These are phyloP conservation scores for Sporothrix schenckii DNA, from an alignment of 2,329 filamentous ascomycete genomes.

Conservation along the genomic window DNA sequence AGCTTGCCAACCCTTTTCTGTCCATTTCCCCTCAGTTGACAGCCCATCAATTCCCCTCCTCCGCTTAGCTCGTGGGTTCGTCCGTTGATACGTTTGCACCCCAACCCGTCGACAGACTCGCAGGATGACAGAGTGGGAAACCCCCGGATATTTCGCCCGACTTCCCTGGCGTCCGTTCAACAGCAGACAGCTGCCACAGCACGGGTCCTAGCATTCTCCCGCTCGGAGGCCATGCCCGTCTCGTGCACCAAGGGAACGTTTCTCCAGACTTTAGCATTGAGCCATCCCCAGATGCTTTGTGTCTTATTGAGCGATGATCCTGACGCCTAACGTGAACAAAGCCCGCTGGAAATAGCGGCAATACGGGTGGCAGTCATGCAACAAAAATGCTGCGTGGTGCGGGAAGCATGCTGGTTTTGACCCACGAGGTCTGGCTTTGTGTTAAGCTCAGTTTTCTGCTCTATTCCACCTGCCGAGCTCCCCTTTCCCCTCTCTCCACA, in stretches of 20 bases:
- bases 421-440: neutral
- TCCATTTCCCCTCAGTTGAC: slow-evolving; percentile 32
- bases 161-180: neutral
- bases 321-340: neutral
- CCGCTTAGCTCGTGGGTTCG: slow-evolving; percentile 13
- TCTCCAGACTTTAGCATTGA: neutral
- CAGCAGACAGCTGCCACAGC: too few species aligned
- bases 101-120: neutral
- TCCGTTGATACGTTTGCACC: slow-evolving; percentile 8
- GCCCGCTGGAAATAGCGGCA: neutral
- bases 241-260: neutral
- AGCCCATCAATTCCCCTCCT: slow-evolving; percentile 17
- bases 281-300: neutral
- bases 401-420: neutral
- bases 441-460: neutral
- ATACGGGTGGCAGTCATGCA: neutral
- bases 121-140: slow-evolving; percentile 3
- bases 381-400: neutral
- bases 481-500: slow-evolving; percentile 16
- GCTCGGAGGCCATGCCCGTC: neutral
- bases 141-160: neutral
- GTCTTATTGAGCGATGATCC: neutral
- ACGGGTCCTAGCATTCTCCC: neutral
- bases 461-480: slow-evolving; percentile 20
- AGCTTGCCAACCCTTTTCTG: slow-evolving; percentile 23